phyloP scores from a whole-genome alignment of 2,329 filamentous ascomycete species.

The Colletotrichum ledebouriae region DNA sequence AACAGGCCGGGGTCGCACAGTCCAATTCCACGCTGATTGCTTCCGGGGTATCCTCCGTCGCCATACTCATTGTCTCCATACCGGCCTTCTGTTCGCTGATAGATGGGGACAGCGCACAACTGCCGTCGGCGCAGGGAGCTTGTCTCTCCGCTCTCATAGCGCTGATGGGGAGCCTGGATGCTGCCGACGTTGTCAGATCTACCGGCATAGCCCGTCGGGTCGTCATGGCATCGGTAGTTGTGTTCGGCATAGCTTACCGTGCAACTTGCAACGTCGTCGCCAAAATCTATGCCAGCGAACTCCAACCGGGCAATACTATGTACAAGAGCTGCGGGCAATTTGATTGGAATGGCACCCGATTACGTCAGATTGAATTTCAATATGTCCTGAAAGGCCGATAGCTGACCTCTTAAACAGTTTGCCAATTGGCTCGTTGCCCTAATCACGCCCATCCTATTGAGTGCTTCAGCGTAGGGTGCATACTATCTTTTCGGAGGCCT shows the following conservation, averaged over 20 bases:
- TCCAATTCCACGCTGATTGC: no score
- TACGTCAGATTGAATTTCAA: no score
- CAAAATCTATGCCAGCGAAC: neutral
- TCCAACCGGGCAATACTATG: neutral
- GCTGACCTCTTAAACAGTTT: no score
- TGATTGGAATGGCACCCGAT: no score
- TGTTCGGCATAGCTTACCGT: conserved; percentile 7
- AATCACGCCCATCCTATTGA: conserved; percentile 57
- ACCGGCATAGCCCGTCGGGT: neutral
- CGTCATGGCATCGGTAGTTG: conserved; percentile 3
- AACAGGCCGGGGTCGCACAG: no score
- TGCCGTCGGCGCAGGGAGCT: neutral
- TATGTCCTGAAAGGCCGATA: no score
- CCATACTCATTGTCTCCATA: no score
- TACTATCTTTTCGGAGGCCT: conserved; percentile 61
- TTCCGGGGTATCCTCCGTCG: no score
- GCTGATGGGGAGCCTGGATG: conserved; percentile 11
- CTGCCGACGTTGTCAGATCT: neutral
- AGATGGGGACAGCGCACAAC: conserved; percentile 1
- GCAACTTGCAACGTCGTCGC: neutral
- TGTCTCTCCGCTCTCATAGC: neutral
- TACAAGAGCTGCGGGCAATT: no score
- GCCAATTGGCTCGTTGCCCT: conserved; percentile 61
- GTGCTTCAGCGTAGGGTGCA: conserved; percentile 55
- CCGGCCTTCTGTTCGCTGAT: neutral